Base-by-base conservation (phyloP, 306 rosid genomes). In the Vigna nakashimae region DNA sequence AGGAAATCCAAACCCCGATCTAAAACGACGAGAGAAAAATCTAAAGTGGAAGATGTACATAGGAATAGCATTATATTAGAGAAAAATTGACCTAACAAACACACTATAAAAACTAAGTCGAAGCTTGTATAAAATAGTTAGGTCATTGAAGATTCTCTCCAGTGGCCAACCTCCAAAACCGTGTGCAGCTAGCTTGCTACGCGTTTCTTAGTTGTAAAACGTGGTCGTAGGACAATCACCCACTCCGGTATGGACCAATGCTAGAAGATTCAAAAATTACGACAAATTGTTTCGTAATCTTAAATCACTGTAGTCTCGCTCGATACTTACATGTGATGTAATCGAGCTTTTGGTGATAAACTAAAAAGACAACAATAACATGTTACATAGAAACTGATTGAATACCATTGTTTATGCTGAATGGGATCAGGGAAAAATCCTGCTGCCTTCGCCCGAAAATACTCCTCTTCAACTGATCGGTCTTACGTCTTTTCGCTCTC, bases 141-240 rank as follows among this genome's bases (percentile, higher is more conserved):
- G 50, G 50, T 45, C 13, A 24, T 51, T 60, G 45, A 68, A 73
- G 77, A 83, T 78, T 83, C 63, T 49, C 79, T 74, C 10, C 8
- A 22, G 13, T 60, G 57, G 8, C 6, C 59, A 74, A 74, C 81
- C 87, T 58, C 74, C 78, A 62, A 83, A 68, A 74, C 16, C 83
- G 86, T 83, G 83, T 82, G 11, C 36, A 42, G 80, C 83, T 60
- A 28, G 70, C 73, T 49, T 28, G 65, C 26, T 49, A 83, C 87
- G 87, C 84, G 84, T 75, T 79, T 79, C 70, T 74, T 79, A 69
- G 87, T 74, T 83, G 87, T 79, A 73, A 64, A 59, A 74, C 62
- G 52, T 68, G 77, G 77, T 66, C 24, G 18, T 65, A 46, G 65
- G 56, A 12, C 63, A 75, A 11, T 64, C 75, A 71, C 55, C 82